Conservation (phyloP, 257 asterid species). For the Haberlea rhodopensis region DNA sequence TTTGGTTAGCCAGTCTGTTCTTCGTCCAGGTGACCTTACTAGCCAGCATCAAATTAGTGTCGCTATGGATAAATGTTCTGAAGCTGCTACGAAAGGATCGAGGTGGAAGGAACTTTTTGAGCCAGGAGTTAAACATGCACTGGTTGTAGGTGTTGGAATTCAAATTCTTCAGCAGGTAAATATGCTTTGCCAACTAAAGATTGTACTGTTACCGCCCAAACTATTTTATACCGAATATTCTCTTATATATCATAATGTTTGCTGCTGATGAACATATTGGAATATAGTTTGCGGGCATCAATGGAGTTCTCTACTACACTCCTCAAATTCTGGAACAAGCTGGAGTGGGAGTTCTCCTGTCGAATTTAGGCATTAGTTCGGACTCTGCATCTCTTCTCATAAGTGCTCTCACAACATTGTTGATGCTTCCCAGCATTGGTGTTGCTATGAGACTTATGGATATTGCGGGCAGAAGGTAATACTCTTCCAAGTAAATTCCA, state of each 20-base stretch:
- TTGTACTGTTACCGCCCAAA: too few relatives aligned
- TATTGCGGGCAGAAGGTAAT: constrained; percentile 91
- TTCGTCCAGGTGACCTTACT: constrained; percentile 44
- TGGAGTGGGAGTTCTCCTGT: constrained; percentile 81
- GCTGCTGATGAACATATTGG: constrained; percentile 8
- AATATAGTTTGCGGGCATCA: constrained; percentile 84
- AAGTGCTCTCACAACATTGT: constrained; percentile 73
- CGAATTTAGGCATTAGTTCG: constrained; percentile 69
- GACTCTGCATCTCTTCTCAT: constrained; percentile 87
- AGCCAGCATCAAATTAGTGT: constrained; percentile 47
- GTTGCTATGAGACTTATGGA: constrained; percentile 95
- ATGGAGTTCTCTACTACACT: constrained; percentile 92
- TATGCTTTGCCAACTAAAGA: neutral
- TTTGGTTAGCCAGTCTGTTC: constrained; percentile 86
- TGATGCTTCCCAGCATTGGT: constrained; percentile 97
- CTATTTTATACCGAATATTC: neutral
- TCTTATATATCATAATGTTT: neutral
- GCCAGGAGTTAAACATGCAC: constrained; percentile 93
- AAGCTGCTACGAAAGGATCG: constrained; percentile 40
- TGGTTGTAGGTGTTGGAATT: constrained; percentile 82
- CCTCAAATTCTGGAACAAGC: constrained; percentile 99
- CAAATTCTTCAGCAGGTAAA: constrained; percentile 97
- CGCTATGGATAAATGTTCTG: constrained; percentile 46
- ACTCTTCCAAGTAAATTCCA: neutral
- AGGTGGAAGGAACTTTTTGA: constrained; percentile 82